Base-by-base conservation (phyloP, 2,329 filamentous ascomycete species). In the Paecilomyces dactylethromorphus region DNA sequence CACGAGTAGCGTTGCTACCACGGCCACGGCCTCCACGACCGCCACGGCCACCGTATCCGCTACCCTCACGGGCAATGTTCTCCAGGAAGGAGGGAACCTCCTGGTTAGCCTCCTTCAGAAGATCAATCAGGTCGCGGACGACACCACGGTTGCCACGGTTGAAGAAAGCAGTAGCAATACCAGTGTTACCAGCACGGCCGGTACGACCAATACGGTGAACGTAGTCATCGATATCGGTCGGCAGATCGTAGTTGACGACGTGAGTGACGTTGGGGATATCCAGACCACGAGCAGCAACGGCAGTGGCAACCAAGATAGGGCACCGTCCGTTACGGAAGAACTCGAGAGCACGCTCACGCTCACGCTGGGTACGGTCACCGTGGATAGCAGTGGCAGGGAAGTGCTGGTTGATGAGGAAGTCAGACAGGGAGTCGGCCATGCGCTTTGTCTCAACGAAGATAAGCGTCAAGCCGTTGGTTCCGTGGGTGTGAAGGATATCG, bases 361-460 rank as follows among this genome's bases (percentile, higher is more conserved):
- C 94, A 68, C 93, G 92, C 83, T 99, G 94, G 60, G 93, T 97
- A 69, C 94, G 92, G 78, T 99, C 94, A 76, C 94, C 94, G 80
- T 99, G 94, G 72, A 99, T 99, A 56, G 94, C 97, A 18, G 94
- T 99, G 57, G 94, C 94, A 8, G 93, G 93, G 86, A 99, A 97
- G 77, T 87, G 92, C 79, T 97, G 93, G 82, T 97, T 97, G 82
- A 97, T 95, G 61, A 99, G 82, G 84, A 97, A 99, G 75, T 99
- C 94, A 62, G 92, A 97, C 57, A 99, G 83, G 15, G 92, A 93
- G 77, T 99, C 94, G 61, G 94, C 94, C 92, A 97, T 97, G 69
- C 94, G 93, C 88, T 99, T 99, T 62, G 94, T 97, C 84, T 97
- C 94, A 63, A 99, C 94, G 79, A 99, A 99, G 74, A 99, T 97